Evolutionary conservation across 352 stramenopile genomes (phyloP), one percentile per base, ranked within the genome.

Genomic region (Thalassiosira livingstoniorum): DNA sequence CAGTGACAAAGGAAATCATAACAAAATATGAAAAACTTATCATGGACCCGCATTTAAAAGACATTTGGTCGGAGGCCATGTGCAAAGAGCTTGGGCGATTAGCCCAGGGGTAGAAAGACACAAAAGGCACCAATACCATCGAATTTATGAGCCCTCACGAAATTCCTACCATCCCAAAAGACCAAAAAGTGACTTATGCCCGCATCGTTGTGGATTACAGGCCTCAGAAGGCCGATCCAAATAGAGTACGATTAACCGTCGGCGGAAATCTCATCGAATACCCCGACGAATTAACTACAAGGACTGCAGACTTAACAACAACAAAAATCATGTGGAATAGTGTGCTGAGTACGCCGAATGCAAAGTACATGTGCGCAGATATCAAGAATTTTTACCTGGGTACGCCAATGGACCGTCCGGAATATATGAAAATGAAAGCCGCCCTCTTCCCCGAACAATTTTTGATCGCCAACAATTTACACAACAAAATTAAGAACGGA

Each of bases 351-450:
- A 51, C 42, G 10, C 42, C 4, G 1, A 53, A 27, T 51, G 73
- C 80, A 1, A 68, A 45, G 57, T 70, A 62, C 35, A 61, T 70
- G 35, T 42, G 47, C 10, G 23, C 57, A 0, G 80, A 87, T 37
- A 32, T 87, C 15, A 84, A 76, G 18, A 68, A 74, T 42, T 84
- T 81, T 32, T 85, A 87, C 43, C 61, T 82, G 5, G 32, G 39
- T 13, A 82, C 65, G 0, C 65, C 75, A 7, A 69, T 87, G 47
- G 60, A 68, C 7, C 1, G 32, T 34, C 63, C 57, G 21, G 80
- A 86, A 57, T 82, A 82, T 45, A 78, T 78, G 39, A 51, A 35
- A 54, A 81, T 86, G 0, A 54, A 27, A 2, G 15, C 64, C 4
- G 0, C 1, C 23, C 37, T 43, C 1, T n/a, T 72, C 25, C 61